Evolutionary conservation across 106 monocot species (phyloP).

Genomic region (Triglochin maritima): DNA sequence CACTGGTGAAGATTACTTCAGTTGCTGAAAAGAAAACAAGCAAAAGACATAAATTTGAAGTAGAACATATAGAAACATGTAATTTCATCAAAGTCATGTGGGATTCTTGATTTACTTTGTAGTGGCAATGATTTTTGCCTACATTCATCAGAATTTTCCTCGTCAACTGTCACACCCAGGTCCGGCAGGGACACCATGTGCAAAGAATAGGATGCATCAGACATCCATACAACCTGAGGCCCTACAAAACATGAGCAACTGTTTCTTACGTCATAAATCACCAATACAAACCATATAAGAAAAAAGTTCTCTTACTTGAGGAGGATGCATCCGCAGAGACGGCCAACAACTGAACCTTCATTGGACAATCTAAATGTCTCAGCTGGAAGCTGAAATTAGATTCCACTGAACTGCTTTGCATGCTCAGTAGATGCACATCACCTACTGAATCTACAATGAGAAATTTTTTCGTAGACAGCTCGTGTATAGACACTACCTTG

Average conservation of each 20-base stretch:
- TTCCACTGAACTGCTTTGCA: conserved; percentile 14
- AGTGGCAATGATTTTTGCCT: conserved; percentile 1
- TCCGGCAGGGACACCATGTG: conserved; percentile 10
- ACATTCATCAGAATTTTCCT: conserved; percentile 1
- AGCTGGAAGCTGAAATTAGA: conserved; percentile 17
- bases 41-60: not conserved
- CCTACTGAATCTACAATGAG: conserved; percentile 74
- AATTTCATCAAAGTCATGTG: too few species aligned
- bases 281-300: not conserved
- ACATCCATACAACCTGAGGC: conserved; percentile 12
- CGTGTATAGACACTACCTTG: conserved; percentile 58
- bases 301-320: conserved; percentile 34
- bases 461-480: conserved; percentile 53
- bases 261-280: conserved; percentile 23
- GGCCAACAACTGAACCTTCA: conserved; percentile 65
- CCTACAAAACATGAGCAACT: conserved; percentile 11
- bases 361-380: conserved; percentile 29
- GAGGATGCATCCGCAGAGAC: conserved; percentile 40
- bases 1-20: conserved; percentile 60
- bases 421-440: conserved; percentile 51
- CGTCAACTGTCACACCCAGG: not conserved
- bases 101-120: not conserved
- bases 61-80: too few species aligned
- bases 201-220: conserved; percentile 20
- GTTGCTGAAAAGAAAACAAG: conserved; percentile 27